These are phyloP conservation scores for Boletus sp. DNA, from an alignment of 768 basidiomycete genomes.

Conservation along the genomic window DNA sequence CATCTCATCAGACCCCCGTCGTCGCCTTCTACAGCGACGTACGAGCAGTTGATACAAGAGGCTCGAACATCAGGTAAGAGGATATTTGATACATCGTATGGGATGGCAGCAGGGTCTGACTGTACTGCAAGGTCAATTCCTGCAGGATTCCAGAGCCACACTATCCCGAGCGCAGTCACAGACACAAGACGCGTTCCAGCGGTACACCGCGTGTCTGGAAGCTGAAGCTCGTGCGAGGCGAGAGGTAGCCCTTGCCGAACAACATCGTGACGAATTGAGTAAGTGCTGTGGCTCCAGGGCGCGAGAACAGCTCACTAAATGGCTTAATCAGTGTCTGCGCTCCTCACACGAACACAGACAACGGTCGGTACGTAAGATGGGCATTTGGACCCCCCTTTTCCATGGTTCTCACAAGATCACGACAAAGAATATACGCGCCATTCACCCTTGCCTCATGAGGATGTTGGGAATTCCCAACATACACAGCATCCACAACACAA, in stretches of 20 bases:
- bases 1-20: constrained; percentile 43
- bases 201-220: constrained; percentile 68
- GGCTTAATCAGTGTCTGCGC: constrained; percentile 27
- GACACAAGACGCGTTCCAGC: constrained; percentile 66
- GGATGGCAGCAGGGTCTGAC: constrained; percentile 4
- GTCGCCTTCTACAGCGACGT: constrained; percentile 49
- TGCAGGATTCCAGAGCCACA: constrained; percentile 58
- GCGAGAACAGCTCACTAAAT: constrained; percentile 20
- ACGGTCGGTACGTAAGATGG: constrained; percentile 31
- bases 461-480: constrained; percentile 29
- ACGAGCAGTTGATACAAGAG: constrained; percentile 55
- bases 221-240: constrained; percentile 63
- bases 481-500: constrained; percentile 28
- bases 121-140: constrained; percentile 48
- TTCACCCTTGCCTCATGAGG: constrained; percentile 30
- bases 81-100: constrained; percentile 7
- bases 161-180: constrained; percentile 66
- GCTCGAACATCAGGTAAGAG: constrained; percentile 57
- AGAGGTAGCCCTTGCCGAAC: constrained; percentile 61
- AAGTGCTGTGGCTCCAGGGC: constrained; percentile 18
- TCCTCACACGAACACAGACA: constrained; percentile 36
- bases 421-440: constrained; percentile 34
- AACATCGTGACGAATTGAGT: constrained; percentile 62
- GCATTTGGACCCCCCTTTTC: constrained; percentile 5
- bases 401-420: constrained; percentile 18